These are phyloP conservation scores for Penicillium malachiteum DNA, from an alignment of 495 filamentous ascomycete genomes.

Conservation along the genomic window DNA sequence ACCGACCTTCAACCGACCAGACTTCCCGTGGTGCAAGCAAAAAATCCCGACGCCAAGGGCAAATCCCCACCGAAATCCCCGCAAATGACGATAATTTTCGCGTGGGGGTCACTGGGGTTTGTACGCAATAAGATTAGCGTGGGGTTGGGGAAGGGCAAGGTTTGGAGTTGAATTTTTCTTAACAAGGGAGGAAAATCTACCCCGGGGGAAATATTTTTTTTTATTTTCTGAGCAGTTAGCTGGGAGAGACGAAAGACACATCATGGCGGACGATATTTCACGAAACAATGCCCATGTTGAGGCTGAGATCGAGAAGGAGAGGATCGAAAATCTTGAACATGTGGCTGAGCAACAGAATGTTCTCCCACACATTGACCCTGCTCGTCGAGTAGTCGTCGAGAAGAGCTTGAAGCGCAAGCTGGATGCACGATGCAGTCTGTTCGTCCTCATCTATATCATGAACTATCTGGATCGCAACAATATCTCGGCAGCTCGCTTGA, in stretches of 20 bases:
- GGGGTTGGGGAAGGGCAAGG: constrained; percentile 2
- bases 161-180: not conserved
- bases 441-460: constrained; percentile 36
- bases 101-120: constrained; percentile 19
- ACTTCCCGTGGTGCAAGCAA: constrained; percentile 1
- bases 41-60: constrained; percentile 4
- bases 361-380: constrained; percentile 22
- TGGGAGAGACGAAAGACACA: constrained; percentile 6
- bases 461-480: constrained; percentile 53
- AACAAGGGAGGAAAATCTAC: not conserved
- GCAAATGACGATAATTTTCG: constrained; percentile 15
- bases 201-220: not conserved
- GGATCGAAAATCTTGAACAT: constrained; percentile 22
- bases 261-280: constrained; percentile 25
- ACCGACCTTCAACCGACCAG: constrained; percentile 3
- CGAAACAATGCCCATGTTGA: constrained; percentile 17
- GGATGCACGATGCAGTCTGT: constrained; percentile 30
- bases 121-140: constrained; percentile 4
- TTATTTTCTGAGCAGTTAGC: constrained; percentile 1
- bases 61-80: constrained; percentile 17
- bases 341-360: constrained; percentile 15
- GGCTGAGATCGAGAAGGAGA: constrained; percentile 23
- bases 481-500: constrained; percentile 50
- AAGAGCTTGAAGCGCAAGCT: constrained; percentile 34
- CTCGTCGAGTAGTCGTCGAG: constrained; percentile 25